Evolutionary conservation across 2,329 filamentous ascomycete species (phyloP).

Genomic region (Endoconidiophora laricicola): DNA sequence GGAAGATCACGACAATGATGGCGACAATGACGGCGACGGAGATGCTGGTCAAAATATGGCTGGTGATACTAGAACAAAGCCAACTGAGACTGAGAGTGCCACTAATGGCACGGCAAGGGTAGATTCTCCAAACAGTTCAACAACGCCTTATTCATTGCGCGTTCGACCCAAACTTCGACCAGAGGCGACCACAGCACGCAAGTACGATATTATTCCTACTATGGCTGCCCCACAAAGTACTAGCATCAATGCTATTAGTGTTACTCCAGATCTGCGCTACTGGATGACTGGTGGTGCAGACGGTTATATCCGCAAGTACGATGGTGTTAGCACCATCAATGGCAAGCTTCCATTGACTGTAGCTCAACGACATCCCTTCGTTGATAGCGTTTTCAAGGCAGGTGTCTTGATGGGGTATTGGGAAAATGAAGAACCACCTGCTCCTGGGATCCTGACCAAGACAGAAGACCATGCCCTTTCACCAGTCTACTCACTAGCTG

Average conservation of each 20-base stretch:
- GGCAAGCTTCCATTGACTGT: constrained; percentile 87
- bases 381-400: constrained; percentile 91
- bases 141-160: constrained; percentile 13
- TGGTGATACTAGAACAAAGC: background rate
- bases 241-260: constrained; percentile 80
- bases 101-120: background rate
- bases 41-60: constrained; percentile 6
- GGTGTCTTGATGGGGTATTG: constrained; percentile 92
- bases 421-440: constrained; percentile 76
- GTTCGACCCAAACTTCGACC: constrained; percentile 48
- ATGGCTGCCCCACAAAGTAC: constrained; percentile 94
- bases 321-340: constrained; percentile 88
- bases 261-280: constrained; percentile 87
- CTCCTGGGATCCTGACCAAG: constrained; percentile 24
- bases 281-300: constrained; percentile 89
- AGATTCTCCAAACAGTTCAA: background rate
- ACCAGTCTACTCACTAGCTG: constrained; percentile 84
- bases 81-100: background rate
- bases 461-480: constrained; percentile 51
- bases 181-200: constrained; percentile 60
- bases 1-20: constrained; percentile 20
- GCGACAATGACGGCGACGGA: constrained; percentile 17
- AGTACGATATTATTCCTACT: constrained; percentile 92
- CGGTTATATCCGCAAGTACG: constrained; percentile 92
- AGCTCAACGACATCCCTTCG: constrained; percentile 88